These are phyloP conservation scores for Talaromyces sp. DNA, from an alignment of 2,329 filamentous ascomycete genomes.

Conservation along the genomic window DNA sequence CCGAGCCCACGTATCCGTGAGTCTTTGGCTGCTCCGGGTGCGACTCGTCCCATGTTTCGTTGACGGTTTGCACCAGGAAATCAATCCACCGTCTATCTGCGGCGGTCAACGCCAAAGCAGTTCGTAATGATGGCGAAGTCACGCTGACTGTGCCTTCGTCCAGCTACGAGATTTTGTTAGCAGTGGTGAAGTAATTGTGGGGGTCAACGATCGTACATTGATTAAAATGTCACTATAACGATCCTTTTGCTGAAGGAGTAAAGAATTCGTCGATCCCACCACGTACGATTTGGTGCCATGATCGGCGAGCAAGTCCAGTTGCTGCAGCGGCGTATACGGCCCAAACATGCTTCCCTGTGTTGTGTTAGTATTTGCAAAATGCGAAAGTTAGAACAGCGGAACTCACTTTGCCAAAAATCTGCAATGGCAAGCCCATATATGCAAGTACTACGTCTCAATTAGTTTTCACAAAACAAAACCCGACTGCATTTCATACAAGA, in stretches of 20 bases:
- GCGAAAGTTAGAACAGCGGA: neutral
- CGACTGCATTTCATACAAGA: slow-evolving; percentile 53
- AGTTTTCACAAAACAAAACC: slow-evolving; percentile 14
- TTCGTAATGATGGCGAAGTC: slow-evolving; percentile 70
- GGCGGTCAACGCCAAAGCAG: slow-evolving; percentile 71
- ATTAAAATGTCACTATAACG: slow-evolving; percentile 94
- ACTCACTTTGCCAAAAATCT: slow-evolving; percentile 82
- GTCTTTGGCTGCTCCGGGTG: slow-evolving; percentile 89
- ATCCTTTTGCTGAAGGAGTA: slow-evolving; percentile 89
- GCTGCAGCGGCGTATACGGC: slow-evolving; percentile 92
- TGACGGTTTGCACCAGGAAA: slow-evolving; percentile 84
- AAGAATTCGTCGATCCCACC: slow-evolving; percentile 91
- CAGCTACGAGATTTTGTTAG: slow-evolving; percentile 43
- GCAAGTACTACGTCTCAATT: slow-evolving; percentile 56
- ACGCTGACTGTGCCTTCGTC: slow-evolving; percentile 85
- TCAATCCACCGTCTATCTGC: slow-evolving; percentile 96
- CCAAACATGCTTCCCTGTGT: slow-evolving; percentile 88
- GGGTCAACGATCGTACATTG: slow-evolving; percentile 49
- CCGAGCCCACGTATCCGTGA: slow-evolving; percentile 88
- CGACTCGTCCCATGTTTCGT: slow-evolving; percentile 92
- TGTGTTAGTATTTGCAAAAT: slow-evolving; percentile 18
- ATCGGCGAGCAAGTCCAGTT: slow-evolving; percentile 89
- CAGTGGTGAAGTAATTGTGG: neutral
- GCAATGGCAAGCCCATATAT: slow-evolving; percentile 91
- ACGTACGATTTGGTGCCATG: slow-evolving; percentile 95